Conservation (phyloP, 2,329 filamentous ascomycete genomes). For the Penicillium polonicum region DNA sequence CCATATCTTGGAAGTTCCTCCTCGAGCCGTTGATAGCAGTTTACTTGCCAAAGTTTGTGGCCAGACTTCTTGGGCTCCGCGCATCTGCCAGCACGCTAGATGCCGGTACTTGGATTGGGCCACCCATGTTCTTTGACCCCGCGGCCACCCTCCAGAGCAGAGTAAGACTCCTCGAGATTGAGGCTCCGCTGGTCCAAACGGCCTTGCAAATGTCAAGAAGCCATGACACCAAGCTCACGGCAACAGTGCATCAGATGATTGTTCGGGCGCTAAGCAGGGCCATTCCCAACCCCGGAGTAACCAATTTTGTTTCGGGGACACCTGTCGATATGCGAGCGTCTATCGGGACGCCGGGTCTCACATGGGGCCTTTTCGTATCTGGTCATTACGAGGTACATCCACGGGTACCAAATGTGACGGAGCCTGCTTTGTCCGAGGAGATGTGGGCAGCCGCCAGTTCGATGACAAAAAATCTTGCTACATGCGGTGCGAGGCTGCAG, state of each 20-base stretch:
- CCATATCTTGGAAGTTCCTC: constrained; percentile 48
- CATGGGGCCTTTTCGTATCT: constrained; percentile 41
- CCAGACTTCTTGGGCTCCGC: constrained; percentile 33
- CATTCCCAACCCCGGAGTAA: constrained; percentile 23
- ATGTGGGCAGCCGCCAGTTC: constrained; percentile 38
- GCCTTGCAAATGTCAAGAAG: constrained; percentile 33
- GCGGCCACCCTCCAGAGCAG: constrained; percentile 27
- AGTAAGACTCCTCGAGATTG: constrained; percentile 35
- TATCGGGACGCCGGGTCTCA: constrained; percentile 29
- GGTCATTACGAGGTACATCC: constrained; percentile 30
- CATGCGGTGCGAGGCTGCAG: constrained; percentile 30
- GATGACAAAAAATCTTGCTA: constrained; percentile 35
- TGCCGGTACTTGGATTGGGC: constrained; percentile 37
- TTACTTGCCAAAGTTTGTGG: constrained; percentile 39
- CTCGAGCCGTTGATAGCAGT: constrained; percentile 41
- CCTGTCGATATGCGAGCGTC: constrained; percentile 45
- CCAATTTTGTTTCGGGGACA: constrained; percentile 41
- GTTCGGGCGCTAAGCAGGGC: constrained; percentile 38
- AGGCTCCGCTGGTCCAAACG: constrained; percentile 24
- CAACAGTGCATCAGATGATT: constrained; percentile 42
- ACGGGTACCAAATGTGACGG: constrained; percentile 1
- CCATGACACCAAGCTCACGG: constrained; percentile 44
- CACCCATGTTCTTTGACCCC: constrained; percentile 28
- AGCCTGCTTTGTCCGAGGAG: constrained; percentile 19
- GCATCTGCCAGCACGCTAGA: constrained; percentile 27